phyloP scores from a whole-genome alignment of 1,284 basidiomycete genomes.

The Tilletia caries region DNA sequence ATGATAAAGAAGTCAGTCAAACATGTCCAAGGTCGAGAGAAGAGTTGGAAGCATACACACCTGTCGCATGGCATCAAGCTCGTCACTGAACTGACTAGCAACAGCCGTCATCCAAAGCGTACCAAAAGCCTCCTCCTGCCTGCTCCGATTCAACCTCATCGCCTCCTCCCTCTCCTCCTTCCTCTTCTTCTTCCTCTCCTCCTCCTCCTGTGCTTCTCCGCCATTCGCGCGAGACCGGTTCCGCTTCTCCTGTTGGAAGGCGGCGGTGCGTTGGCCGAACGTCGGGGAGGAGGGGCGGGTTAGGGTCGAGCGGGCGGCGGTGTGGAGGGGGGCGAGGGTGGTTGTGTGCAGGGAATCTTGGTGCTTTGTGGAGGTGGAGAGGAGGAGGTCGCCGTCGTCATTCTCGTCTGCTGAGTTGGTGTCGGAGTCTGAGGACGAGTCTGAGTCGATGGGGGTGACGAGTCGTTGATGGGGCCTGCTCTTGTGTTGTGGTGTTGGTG shows the following conservation, averaged over 20 bases:
- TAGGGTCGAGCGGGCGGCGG: background rate
- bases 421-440: background rate
- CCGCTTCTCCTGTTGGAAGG: conserved; percentile 13
- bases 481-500: background rate
- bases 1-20: background rate
- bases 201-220: background rate
- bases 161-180: background rate
- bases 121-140: conserved; percentile 10
- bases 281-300: background rate
- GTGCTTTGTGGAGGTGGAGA: background rate
- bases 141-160: background rate
- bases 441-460: background rate
- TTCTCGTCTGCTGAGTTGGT: background rate
- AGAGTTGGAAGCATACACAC: background rate
- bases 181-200: background rate
- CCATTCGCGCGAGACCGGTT: background rate
- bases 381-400: conserved; percentile 9
- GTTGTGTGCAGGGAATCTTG: background rate
- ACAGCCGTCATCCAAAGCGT: conserved; percentile 9
- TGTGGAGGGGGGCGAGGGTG: conserved; percentile 4
- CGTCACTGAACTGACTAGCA: conserved; percentile 8
- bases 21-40: background rate
- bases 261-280: background rate
- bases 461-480: background rate
- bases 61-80: conserved; percentile 12